Conservation (phyloP, 2,329 filamentous ascomycete species). For the Chaetomium strumarium region DNA sequence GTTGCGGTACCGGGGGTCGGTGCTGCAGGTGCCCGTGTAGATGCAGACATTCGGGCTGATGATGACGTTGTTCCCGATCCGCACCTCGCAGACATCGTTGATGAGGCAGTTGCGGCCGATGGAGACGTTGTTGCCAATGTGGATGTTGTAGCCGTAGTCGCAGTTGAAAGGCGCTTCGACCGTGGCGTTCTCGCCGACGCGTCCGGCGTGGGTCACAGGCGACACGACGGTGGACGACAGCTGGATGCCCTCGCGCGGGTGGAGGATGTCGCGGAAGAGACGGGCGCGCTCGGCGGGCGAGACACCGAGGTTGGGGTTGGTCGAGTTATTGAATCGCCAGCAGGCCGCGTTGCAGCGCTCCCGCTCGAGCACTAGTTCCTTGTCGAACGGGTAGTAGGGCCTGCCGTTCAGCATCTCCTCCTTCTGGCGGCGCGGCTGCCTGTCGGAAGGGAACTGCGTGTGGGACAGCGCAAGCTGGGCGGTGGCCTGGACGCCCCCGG, state of each 20-base stretch:
- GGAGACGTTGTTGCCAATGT: conserved; percentile 75
- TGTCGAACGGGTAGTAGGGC: conserved; percentile 73
- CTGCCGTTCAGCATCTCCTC: conserved; percentile 82
- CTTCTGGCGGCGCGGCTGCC: conserved; percentile 63
- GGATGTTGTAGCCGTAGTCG: conserved; percentile 89
- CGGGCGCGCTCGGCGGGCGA: conserved; percentile 62
- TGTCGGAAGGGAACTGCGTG: conserved; percentile 38
- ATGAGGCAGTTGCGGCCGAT: conserved; percentile 81
- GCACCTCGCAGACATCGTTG: conserved; percentile 77
- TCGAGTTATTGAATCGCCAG: conserved; percentile 81
- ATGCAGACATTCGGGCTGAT: conserved; percentile 84
- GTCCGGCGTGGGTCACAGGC: conserved; percentile 49
- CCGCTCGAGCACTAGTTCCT: conserved; percentile 75
- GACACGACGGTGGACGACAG: conserved; percentile 50
- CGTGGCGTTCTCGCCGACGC: conserved; percentile 66
- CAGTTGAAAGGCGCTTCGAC: conserved; percentile 88
- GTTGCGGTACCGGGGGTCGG: conserved; percentile 66
- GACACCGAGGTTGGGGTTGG: conserved; percentile 66
- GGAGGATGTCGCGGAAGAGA: conserved; percentile 66
- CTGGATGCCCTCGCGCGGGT: conserved; percentile 52
- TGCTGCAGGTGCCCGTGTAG: conserved; percentile 66
- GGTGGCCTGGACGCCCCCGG: conserved; percentile 47
- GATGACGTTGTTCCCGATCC: conserved; percentile 70
- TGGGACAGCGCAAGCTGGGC: conserved; percentile 56
- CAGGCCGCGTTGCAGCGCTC: conserved; percentile 75